A percentile compares a stretch with the other conserved stretches of the same genome.
Evolutionary conservation across 1,284 basidiomycete species (phyloP).

Genomic region (Ustilago loliicola): DNA sequence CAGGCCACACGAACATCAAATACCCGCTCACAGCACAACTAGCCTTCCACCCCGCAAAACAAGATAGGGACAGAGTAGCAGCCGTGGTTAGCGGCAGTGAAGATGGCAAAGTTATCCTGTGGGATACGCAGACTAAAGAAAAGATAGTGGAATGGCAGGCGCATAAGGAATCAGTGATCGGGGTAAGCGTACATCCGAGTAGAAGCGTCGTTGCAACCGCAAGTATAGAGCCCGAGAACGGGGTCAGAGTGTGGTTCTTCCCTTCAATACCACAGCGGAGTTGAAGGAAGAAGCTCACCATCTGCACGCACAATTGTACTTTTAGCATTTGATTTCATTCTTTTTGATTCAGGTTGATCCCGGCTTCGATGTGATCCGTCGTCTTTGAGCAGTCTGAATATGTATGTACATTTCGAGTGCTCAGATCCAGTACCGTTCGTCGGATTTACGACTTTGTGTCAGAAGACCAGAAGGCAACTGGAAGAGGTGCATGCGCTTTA

Average conservation of each 20-base stretch:
- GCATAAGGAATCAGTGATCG: slow-evolving; percentile 75
- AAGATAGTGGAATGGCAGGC: slow-evolving; percentile 82
- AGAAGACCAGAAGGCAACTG: neutral
- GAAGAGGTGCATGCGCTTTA: neutral
- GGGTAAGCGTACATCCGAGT: slow-evolving; percentile 53
- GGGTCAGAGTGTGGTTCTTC: slow-evolving; percentile 56
- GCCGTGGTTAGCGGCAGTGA: slow-evolving; percentile 86
- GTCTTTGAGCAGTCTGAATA: neutral
- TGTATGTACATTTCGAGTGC: neutral
- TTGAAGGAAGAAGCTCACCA: no score
- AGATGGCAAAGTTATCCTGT: slow-evolving; percentile 87
- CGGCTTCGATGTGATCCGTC: neutral
- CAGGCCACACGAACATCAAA: slow-evolving; percentile 83
- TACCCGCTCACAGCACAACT: slow-evolving; percentile 73
- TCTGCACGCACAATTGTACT: neutral
- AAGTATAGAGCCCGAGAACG: slow-evolving; percentile 54
- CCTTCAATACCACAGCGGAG: neutral
- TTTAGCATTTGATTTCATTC: neutral
- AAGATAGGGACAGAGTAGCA: neutral
- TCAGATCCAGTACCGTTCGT: neutral
- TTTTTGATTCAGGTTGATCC: neutral
- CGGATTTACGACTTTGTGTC: neutral
- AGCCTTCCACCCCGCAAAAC: slow-evolving; percentile 9
- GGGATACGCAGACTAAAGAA: slow-evolving; percentile 88
- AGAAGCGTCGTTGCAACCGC: slow-evolving; percentile 57